Conservation (phyloP, 2,329 filamentous ascomycete species). For the Diaporthe longicolla region DNA sequence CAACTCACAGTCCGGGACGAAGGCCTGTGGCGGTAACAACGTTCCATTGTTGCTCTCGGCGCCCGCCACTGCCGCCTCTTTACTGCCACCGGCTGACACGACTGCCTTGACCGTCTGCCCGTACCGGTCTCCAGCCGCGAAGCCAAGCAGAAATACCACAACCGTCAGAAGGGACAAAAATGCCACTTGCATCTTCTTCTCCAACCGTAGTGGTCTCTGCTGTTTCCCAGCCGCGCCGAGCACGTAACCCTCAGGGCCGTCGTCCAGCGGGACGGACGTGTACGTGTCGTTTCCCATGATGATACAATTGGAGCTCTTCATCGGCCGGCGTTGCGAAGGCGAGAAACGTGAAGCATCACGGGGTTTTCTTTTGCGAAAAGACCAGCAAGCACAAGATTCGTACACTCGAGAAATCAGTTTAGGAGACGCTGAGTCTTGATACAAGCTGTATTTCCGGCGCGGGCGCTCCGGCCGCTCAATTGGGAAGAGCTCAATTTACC, state of each 20-base stretch:
- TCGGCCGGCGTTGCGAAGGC: neutral
- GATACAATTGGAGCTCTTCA: neutral
- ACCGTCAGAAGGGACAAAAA: constrained; percentile 8
- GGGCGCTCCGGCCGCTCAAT: constrained; percentile 28
- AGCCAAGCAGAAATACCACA: constrained; percentile 27
- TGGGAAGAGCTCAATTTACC: constrained; percentile 23
- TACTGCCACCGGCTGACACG: neutral
- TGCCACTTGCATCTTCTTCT: constrained; percentile 11
- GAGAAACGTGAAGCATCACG: neutral
- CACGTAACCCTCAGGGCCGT: constrained; percentile 25
- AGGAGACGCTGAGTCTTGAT: constrained; percentile 11
- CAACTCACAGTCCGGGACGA: constrained; percentile 39
- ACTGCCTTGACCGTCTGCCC: constrained; percentile 18
- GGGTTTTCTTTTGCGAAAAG: neutral
- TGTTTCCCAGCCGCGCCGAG: constrained; percentile 5
- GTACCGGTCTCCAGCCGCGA: constrained; percentile 32
- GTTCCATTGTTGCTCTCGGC: neutral
- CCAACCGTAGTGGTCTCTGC: constrained; percentile 11
- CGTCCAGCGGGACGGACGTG: constrained; percentile 10
- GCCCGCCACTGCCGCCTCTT: neutral
- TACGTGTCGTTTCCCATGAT: constrained; percentile 36
- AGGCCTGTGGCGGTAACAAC: constrained; percentile 28
- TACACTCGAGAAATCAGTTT: neutral
- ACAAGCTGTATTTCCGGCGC: constrained; percentile 21
- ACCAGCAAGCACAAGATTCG: neutral